Evolutionary conservation across 495 filamentous ascomycete genomes (phyloP), one percentile per base, ranked within the genome.

Genomic region (Aspergillus hancockii): DNA sequence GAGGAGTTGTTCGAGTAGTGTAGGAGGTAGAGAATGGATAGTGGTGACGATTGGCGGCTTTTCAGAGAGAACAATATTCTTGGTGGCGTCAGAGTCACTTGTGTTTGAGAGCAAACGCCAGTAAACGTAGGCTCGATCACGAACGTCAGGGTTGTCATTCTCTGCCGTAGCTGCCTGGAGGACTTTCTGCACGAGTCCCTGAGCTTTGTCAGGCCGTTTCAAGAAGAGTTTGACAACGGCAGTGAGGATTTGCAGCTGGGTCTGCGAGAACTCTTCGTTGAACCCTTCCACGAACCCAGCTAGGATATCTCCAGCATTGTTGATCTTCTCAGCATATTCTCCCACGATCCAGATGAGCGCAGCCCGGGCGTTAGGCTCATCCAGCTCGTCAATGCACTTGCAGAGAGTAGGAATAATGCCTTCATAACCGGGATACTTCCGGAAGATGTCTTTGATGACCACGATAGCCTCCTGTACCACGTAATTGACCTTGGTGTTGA

Each of bases 291-390:
- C 91, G 65, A 97, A 97, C 12, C 89, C 85, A 55, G 83, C 79
- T 19, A 97, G 69, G 51, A 97, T 93, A 63, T 97, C 92, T 58
- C 92, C 91, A 2, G 95, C 94, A 68, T 98, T 98, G 73, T 84
- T 95, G 67, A 98, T 98, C 79, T 98, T 98, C 78, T 98, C 93
- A 6, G 95, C 94, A 71, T 98, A 98, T 71, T 98, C 92, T 47
- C 94, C 94, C 9, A 98, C 93, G 68, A 98, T 97, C 94, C 94
- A 98, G 66, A 98, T 98, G 47, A 98, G 77, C 16, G 93, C 89
- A 9, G 90, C 93, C 59, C 95, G 74, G 12, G 94, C 95, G 70
- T 91, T 91, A 0, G 95, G 92, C 70, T 98, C 94, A 67, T 98
- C 95, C 58, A 98, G 70, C 65, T 98, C 95, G 69, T 98, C 94